Evolutionary conservation across 1,139 yeast species (phyloP).

Genomic region (Suhomyces wounanorum): DNA sequence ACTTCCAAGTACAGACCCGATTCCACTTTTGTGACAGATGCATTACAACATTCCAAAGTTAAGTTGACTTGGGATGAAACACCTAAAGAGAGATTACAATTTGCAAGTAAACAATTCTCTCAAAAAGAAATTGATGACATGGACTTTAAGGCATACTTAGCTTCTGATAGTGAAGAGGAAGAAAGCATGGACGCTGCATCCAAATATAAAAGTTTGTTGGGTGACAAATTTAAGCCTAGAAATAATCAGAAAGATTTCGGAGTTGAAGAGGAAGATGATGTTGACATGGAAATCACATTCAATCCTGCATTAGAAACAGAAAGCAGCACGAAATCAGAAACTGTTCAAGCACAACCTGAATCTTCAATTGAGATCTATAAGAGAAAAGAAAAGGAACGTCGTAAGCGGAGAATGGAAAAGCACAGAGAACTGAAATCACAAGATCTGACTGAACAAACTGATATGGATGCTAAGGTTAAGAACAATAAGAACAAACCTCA

Average conservation of each 20-base stretch:
- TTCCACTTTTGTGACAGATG: slow-evolving; percentile 81
- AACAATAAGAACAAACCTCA: slow-evolving; percentile 17
- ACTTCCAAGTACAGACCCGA: slow-evolving; percentile 84
- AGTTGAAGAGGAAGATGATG: slow-evolving; percentile 58
- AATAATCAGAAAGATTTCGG: slow-evolving; percentile 27
- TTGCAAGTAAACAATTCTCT: slow-evolving; percentile 79
- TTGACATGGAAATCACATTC: slow-evolving; percentile 95
- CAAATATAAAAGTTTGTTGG: slow-evolving; percentile 67
- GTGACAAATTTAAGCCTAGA: slow-evolving; percentile 42
- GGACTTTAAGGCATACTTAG: slow-evolving; percentile 95
- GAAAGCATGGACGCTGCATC: slow-evolving; percentile 49
- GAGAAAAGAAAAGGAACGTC: slow-evolving; percentile 91
- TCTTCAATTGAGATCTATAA: slow-evolving; percentile 79
- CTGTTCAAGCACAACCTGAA: slow-evolving; percentile 53
- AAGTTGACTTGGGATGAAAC: slow-evolving; percentile 98
- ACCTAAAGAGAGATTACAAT: slow-evolving; percentile 82
- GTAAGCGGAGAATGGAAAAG: slow-evolving; percentile 75
- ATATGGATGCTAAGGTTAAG: slow-evolving; percentile 19
- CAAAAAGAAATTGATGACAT: slow-evolving; percentile 92
- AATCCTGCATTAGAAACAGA: slow-evolving; percentile 76
- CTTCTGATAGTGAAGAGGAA: slow-evolving; percentile 74
- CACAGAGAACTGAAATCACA: slow-evolving; percentile 53
- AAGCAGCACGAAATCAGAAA: slow-evolving; percentile 26
- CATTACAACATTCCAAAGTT: slow-evolving; percentile 90
- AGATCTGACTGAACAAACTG: slow-evolving; percentile 15